These are phyloP conservation scores for Collybiopsis luxurians DNA, from an alignment of 768 basidiomycete species.

Conservation along the genomic window DNA sequence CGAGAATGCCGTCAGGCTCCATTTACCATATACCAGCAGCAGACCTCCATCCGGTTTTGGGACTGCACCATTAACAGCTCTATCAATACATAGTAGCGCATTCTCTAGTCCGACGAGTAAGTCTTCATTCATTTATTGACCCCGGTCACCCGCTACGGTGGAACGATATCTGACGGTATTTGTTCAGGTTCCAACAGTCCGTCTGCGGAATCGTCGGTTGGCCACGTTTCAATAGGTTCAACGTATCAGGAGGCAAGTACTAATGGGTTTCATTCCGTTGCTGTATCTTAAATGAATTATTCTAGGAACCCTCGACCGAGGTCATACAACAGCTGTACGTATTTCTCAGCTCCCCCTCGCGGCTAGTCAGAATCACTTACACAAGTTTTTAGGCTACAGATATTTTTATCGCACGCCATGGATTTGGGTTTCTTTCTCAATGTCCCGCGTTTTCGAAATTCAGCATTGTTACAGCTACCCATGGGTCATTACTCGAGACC, in stretches of 20 bases:
- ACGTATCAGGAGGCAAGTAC: background rate
- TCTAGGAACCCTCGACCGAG: slow-evolving; percentile 27
- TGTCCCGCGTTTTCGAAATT: slow-evolving; percentile 42
- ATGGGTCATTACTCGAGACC: slow-evolving; percentile 47
- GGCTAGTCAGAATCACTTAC: background rate
- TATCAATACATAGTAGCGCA: background rate
- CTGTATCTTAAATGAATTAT: background rate
- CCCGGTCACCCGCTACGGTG: background rate
- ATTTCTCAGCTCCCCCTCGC: background rate
- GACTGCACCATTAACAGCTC: background rate
- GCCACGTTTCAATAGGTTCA: background rate
- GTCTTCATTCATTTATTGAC: background rate
- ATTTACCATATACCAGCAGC: slow-evolving; percentile 13
- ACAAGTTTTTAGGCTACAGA: slow-evolving; percentile 42
- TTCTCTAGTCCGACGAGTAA: background rate
- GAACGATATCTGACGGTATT: background rate
- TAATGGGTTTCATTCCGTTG: background rate
- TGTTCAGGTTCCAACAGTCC: background rate
- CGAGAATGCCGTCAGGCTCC: slow-evolving; percentile 13
- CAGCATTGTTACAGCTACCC: slow-evolving; percentile 45
- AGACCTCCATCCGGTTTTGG: background rate
- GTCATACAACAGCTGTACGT: slow-evolving; percentile 36
- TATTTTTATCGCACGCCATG: slow-evolving; percentile 53
- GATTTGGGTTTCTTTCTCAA: slow-evolving; percentile 70
- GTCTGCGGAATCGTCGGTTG: background rate